Base-by-base conservation (phyloP, 148 eudicot genomes). In the Gaultheria prostrata region DNA sequence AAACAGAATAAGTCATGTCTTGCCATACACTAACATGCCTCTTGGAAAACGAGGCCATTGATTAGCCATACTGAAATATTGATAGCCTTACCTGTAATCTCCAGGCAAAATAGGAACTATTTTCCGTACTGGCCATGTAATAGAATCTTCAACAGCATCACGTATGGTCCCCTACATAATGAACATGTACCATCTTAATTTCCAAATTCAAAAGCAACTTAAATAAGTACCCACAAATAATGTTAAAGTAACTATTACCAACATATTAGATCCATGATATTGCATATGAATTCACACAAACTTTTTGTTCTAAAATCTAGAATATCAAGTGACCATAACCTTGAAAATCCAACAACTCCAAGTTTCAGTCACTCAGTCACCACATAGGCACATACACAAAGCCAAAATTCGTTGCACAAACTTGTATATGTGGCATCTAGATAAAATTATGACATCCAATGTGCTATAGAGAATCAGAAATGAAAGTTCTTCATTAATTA, bases 111-210 rank as follows among this genome's bases (percentile, higher is more conserved):
- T 97, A 69, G 99, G 99, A 81, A 97, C 86, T 78, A 97, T 88
- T 88, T 94, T 97, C 81, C 99, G 92, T 81, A 94, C 98, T 73
- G 99, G 99, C 99, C 99, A 97, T 82, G 89, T 94, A 76, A 94
- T 97, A 69, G 99, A 93, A 89, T 97, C 99, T 89, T 97, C 99
- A 85, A 97, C 87, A 45, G 99, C 99, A 83, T 97, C 94, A 81
- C 90, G 89, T 87, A 97, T 97, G 39, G 93, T 97, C 49, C 89
- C 88, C 99, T 97, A 89, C 67, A 88, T 49, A 79, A 77, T 57
- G 61, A 75, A 65, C 2, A 1, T 28, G 72, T 13, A 28, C 13
- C 15, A 67, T 67, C 18, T 28, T 26, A 67, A 28, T 67, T 35
- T 4, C 39, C 35, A 74, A 59, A 61, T 11, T 35, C 72, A 43